Conservation (phyloP, 164 flowering plant species). For the Brasenia schreberi region DNA sequence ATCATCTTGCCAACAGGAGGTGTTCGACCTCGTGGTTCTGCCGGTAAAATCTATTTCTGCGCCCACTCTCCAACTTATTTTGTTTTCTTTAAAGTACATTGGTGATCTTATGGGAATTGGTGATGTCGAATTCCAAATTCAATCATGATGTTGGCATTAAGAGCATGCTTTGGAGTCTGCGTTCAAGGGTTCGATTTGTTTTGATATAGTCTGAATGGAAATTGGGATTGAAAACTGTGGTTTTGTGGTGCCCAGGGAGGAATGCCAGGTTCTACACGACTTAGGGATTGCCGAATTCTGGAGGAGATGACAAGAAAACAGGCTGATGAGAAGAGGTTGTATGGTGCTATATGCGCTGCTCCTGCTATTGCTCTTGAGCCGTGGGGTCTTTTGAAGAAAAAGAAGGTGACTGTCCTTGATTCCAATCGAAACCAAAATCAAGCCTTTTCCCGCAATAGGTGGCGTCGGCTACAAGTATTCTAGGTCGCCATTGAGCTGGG, state of each 20-base stretch:
- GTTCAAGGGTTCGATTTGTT: too few species aligned
- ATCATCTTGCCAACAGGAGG: constrained; percentile 35
- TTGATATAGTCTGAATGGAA: too few species aligned
- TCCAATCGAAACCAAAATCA: too few species aligned
- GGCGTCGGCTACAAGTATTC: too few species aligned
- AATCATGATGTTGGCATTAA: too few species aligned
- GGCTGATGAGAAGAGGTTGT: constrained; percentile 69
- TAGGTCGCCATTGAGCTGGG: not conserved
- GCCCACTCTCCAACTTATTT: not conserved
- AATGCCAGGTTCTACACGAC: constrained; percentile 88
- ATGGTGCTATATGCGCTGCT: constrained; percentile 95
- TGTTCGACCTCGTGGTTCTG: constrained; percentile 70
- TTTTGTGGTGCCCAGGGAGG: constrained; percentile 45
- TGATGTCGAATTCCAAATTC: too few species aligned
- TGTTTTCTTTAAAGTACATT: not conserved
- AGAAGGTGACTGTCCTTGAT: constrained; percentile 26
- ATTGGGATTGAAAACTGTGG: too few species aligned
- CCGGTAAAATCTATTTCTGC: constrained; percentile 38
- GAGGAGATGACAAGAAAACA: constrained; percentile 60
- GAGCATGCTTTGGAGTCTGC: too few species aligned
- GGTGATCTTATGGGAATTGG: too few species aligned
- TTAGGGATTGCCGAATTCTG: constrained; percentile 67
- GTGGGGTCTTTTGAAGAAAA: constrained; percentile 80
- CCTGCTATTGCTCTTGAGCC: constrained; percentile 84
- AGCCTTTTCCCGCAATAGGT: too few species aligned